Conservation (phyloP, 441 rosid genomes). For the Hypseocharis bilobata region DNA sequence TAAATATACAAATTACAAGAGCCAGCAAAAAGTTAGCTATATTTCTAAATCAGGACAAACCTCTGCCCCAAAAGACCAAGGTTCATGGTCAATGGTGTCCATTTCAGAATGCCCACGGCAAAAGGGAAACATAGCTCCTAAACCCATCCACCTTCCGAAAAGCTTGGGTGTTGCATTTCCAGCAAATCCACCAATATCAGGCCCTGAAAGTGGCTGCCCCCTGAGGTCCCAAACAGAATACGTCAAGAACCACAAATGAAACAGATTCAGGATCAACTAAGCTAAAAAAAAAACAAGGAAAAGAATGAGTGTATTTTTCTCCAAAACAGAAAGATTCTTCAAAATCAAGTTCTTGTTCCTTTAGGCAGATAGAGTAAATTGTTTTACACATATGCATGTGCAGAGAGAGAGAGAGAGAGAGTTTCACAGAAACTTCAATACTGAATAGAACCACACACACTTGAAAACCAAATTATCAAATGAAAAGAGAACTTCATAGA, state of each 20-base stretch:
- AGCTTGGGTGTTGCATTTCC: slow-evolving; percentile 88
- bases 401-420: too few species aligned
- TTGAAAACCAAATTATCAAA: not conserved
- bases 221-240: slow-evolving; percentile 62
- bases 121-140: slow-evolving; percentile 95
- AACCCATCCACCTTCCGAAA: slow-evolving; percentile 93
- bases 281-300: not conserved
- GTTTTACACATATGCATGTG: too few species aligned
- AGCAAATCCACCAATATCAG: slow-evolving; percentile 92
- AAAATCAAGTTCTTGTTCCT: not conserved
- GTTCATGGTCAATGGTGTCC: slow-evolving; percentile 71
- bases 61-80: slow-evolving; percentile 98
- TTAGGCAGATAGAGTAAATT: not conserved
- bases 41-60: slow-evolving; percentile 32
- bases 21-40: not conserved
- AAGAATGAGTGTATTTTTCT: not conserved
- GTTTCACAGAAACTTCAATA: not conserved
- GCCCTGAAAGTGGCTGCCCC: slow-evolving; percentile 94
- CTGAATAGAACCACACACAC: too few species aligned
- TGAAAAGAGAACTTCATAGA: not conserved
- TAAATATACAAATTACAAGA: not conserved
- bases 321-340: not conserved
- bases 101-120: slow-evolving; percentile 83
- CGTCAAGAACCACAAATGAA: not conserved
- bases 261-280: not conserved